Evolutionary conservation across 2,329 filamentous ascomycete genomes (phyloP).

Genomic region (Sporothrix humicola): DNA sequence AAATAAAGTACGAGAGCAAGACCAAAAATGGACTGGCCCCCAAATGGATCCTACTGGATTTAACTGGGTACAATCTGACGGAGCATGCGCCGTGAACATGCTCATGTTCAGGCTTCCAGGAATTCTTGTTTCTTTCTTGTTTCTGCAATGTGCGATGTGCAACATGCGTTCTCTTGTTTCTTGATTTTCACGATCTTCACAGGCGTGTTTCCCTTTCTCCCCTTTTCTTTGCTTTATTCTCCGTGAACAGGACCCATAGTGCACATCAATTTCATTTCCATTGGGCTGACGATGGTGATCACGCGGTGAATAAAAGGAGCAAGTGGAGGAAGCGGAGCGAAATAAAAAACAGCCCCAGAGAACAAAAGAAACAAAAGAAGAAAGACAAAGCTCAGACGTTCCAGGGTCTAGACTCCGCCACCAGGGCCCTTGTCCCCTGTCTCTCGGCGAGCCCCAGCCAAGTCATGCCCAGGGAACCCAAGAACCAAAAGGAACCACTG

Average conservation of each 20-base stretch:
- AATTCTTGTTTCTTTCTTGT: neutral
- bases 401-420: constrained; percentile 17
- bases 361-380: neutral
- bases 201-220: neutral
- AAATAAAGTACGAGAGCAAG: no score
- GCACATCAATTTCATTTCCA: neutral
- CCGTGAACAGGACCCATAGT: neutral
- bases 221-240: neutral
- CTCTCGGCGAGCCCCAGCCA: neutral
- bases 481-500: no score
- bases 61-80: no score
- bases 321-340: neutral
- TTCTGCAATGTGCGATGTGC: neutral
- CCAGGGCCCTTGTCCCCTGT: neutral
- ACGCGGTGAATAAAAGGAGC: neutral
- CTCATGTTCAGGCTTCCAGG: neutral
- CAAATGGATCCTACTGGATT: neutral
- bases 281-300: constrained; percentile 7
- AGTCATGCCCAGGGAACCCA: no score
- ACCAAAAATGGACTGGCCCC: neutral
- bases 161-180: neutral
- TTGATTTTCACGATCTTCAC: neutral
- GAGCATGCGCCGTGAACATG: neutral
- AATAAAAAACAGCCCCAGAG: neutral
- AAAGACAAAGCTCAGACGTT: neutral